Percentiles rank a stretch among this genome's conserved stretches.
Conservation (phyloP, 208 protist species). For the Naegleria gruberi region DNA sequence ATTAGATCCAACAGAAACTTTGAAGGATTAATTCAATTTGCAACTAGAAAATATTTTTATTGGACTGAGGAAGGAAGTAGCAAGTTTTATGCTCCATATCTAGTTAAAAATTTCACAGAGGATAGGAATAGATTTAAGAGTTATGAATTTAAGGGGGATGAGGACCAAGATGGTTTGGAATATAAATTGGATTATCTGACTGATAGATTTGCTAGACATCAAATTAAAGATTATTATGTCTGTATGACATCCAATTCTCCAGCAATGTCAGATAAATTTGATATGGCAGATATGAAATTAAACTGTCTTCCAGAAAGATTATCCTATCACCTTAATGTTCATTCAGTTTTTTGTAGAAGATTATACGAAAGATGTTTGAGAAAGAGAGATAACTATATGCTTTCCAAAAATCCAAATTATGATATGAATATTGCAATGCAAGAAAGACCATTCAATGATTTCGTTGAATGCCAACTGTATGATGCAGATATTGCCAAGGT, state of each 20-base stretch:
- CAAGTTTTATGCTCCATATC: background rate
- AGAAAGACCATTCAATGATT: background rate
- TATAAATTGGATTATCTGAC: background rate
- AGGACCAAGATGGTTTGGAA: background rate
- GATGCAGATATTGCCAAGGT: background rate
- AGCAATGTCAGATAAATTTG: background rate
- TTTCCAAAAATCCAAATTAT: background rate
- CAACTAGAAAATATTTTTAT: background rate
- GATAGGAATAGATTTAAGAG: background rate
- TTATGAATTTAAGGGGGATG: background rate
- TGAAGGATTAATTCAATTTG: background rate
- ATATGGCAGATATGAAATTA: background rate
- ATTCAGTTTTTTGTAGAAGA: background rate
- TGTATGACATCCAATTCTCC: background rate
- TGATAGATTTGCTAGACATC: background rate
- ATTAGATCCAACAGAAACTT: background rate
- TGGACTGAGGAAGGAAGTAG: background rate
- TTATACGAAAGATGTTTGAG: background rate
- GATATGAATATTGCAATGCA: background rate
- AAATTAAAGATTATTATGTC: background rate
- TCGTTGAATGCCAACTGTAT: background rate
- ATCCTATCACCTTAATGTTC: background rate
- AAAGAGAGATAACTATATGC: background rate
- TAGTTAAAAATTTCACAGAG: background rate
- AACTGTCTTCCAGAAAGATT: background rate